A percentile compares a stretch with the other conserved stretches of the same genome.
phyloP scores from a whole-genome alignment of 2,329 filamentous ascomycete species.

The Colletotrichum nymphaeae region DNA sequence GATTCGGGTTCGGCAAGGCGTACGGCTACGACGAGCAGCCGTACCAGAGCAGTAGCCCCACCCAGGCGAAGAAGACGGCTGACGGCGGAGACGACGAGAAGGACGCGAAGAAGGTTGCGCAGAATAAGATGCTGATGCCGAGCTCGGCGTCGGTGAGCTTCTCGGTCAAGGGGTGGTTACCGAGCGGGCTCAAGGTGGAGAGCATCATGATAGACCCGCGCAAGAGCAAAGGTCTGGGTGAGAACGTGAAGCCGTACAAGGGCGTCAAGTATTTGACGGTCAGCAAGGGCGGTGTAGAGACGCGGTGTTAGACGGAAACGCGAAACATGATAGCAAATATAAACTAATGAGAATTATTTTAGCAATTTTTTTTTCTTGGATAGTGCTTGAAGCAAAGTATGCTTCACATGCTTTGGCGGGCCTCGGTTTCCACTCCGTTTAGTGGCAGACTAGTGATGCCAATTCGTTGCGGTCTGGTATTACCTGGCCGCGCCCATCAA shows the following conservation, averaged over 20 bases:
- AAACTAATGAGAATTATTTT: conserved; percentile 24
- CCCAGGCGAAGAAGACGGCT: conserved; percentile 46
- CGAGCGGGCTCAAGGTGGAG: conserved; percentile 75
- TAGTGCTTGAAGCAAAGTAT: background rate
- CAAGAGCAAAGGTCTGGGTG: conserved; percentile 86
- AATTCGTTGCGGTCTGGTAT: background rate
- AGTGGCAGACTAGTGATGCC: conserved; percentile 14
- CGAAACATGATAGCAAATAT: background rate
- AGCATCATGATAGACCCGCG: conserved; percentile 78
- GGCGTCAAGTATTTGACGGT: conserved; percentile 96
- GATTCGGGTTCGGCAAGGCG: conserved; percentile 62
- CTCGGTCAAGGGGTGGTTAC: conserved; percentile 75
- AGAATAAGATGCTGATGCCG: conserved; percentile 84
- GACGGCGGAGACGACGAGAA: conserved; percentile 52
- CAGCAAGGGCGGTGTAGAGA: conserved; percentile 73
- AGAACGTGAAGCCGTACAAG: conserved; percentile 94
- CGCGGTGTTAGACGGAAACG: conserved; percentile 60
- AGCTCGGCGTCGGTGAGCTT: conserved; percentile 81
- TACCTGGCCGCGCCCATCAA: background rate
- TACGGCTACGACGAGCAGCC: conserved; percentile 67
- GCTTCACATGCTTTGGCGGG: conserved; percentile 18
- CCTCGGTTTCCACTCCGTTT: conserved; percentile 14
- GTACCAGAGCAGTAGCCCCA: conserved; percentile 59
- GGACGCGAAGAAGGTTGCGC: conserved; percentile 69
- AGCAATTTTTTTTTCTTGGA: background rate